Evolutionary conservation across 2,329 filamentous ascomycete species (phyloP).

Genomic region (Talaromyces sp.): DNA sequence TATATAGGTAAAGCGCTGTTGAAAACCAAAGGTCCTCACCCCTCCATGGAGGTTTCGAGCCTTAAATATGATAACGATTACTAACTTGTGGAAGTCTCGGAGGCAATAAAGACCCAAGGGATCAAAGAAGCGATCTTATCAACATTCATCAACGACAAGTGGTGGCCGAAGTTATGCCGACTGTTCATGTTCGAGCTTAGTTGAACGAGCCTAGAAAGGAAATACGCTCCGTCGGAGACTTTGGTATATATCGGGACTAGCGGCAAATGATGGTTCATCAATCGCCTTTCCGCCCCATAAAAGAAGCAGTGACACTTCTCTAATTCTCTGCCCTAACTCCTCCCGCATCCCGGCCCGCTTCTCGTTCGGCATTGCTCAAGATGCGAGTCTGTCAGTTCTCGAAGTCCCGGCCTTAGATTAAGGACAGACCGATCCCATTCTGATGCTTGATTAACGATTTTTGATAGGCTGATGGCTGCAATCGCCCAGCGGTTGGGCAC

Average conservation of each 20-base stretch:
- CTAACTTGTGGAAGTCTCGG: not conserved
- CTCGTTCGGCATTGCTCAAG: not conserved
- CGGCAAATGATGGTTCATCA: not conserved
- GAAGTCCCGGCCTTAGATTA: not conserved
- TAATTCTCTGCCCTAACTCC: not conserved
- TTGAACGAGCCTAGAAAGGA: not conserved
- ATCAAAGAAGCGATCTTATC: not conserved
- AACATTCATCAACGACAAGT: not conserved
- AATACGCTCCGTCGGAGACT: slow-evolving; percentile 16
- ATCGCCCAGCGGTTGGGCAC: not conserved
- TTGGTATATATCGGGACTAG: not conserved
- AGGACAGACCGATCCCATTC: not conserved
- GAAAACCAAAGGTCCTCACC: not conserved
- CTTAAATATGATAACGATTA: not conserved
- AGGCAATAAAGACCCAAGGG: not conserved
- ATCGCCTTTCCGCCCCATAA: not conserved
- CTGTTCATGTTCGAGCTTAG: not conserved
- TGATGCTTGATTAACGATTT: not conserved
- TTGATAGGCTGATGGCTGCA: not conserved
- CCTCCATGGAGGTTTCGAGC: not conserved
- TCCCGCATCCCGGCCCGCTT: not conserved
- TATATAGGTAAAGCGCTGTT: not conserved
- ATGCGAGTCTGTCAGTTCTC: not conserved
- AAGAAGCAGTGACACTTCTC: not conserved
- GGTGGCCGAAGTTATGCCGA: not conserved